Conservation (phyloP, 495 filamentous ascomycete genomes). For the Xylaria bambusicola region DNA sequence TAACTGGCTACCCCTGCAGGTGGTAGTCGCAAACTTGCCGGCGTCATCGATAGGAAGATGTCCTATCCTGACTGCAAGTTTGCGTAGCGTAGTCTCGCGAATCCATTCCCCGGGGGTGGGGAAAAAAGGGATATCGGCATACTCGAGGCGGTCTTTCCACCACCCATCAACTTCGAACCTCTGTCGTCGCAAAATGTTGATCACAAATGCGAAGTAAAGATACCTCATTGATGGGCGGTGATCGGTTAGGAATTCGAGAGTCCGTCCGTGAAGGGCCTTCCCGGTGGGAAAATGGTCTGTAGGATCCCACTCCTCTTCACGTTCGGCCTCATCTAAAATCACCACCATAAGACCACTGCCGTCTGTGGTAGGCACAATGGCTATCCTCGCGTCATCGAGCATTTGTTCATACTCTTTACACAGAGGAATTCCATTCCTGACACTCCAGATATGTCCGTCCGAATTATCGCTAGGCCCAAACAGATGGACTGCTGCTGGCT, state of each 20-base stretch:
- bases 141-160: constrained; percentile 13
- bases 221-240: constrained; percentile 15
- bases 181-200: constrained; percentile 15
- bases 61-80: constrained; percentile 14
- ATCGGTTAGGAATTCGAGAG: constrained; percentile 10
- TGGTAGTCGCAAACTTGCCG: constrained; percentile 12
- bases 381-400: constrained; percentile 17
- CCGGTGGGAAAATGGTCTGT: constrained; percentile 5
- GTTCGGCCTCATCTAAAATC: constrained; percentile 12
- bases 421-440: constrained; percentile 13
- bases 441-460: constrained; percentile 16
- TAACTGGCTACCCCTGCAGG: constrained; percentile 15
- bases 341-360: constrained; percentile 12
- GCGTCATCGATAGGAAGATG: constrained; percentile 14
- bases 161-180: constrained; percentile 16
- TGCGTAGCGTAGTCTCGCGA: constrained; percentile 11
- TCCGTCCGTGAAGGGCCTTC: constrained; percentile 14
- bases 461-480: constrained; percentile 10
- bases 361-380: constrained; percentile 11
- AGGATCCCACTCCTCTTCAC: constrained; percentile 7
- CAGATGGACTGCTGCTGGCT: constrained; percentile 14
- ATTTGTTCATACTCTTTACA: constrained; percentile 12
- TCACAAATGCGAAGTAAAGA: constrained; percentile 14
- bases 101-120: constrained; percentile 15
- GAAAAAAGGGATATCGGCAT: constrained; percentile 12